Percentiles rank a stretch among this genome's conserved stretches.
phyloP scores from a whole-genome alignment of 1,284 basidiomycete species.

The Trichosporon asahii region DNA sequence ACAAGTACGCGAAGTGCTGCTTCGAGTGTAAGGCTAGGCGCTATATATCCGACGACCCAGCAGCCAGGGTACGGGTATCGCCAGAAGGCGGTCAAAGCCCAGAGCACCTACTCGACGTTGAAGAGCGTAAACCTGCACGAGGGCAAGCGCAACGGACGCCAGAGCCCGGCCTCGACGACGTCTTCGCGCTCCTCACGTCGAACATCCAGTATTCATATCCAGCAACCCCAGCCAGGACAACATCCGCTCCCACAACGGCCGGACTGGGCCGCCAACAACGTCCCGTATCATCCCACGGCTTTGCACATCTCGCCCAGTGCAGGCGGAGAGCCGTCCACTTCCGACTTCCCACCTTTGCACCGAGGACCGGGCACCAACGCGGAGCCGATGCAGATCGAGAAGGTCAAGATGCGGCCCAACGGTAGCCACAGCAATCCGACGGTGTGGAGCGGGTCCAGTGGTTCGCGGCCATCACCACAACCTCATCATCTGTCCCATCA shows the following conservation, averaged over 20 bases:
- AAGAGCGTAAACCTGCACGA: conserved; percentile 16
- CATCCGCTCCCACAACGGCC: conserved; percentile 46
- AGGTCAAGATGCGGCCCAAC: conserved; percentile 32
- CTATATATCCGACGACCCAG: conserved; percentile 38
- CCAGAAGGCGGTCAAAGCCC: conserved; percentile 42
- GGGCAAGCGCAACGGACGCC: conserved; percentile 31
- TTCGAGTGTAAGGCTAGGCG: conserved; percentile 44
- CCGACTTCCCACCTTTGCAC: conserved; percentile 43
- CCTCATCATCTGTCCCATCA: background rate
- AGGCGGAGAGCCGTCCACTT: conserved; percentile 22
- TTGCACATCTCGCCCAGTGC: conserved; percentile 17
- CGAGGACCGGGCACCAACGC: conserved; percentile 32
- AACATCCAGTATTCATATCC: conserved; percentile 36
- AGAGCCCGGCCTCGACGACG: conserved; percentile 45
- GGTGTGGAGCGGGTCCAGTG: conserved; percentile 36
- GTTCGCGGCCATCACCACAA: conserved; percentile 12
- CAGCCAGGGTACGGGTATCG: conserved; percentile 32
- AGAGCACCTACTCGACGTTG: conserved; percentile 18
- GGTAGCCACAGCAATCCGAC: conserved; percentile 18
- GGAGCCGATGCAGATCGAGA: conserved; percentile 47
- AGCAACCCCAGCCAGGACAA: conserved; percentile 35
- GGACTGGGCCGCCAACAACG: conserved; percentile 48
- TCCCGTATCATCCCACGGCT: conserved; percentile 46
- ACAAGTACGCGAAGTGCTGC: conserved; percentile 44
- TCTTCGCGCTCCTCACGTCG: conserved; percentile 44